Conservation (phyloP, 495 filamentous ascomycete species). For the Aspergillus sparsus region DNA sequence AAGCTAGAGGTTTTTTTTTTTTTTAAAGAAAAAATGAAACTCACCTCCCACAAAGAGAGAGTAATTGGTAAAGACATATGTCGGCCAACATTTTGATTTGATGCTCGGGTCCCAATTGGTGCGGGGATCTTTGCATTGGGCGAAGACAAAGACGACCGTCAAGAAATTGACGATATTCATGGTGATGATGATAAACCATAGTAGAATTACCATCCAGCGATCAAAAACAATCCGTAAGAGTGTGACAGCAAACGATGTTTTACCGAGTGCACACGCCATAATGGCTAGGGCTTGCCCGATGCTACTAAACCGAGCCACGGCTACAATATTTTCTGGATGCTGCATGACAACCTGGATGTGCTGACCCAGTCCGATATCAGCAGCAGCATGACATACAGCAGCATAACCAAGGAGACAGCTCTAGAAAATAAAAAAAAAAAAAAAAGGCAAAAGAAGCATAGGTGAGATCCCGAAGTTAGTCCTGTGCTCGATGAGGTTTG, state of each 20-base stretch:
- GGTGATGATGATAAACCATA: slow-evolving; percentile 32
- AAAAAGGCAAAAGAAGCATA: no score
- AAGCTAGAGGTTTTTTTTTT: no score
- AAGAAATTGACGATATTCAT: slow-evolving; percentile 31
- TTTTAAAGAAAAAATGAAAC: background rate
- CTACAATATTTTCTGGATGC: slow-evolving; percentile 23
- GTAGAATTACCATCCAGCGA: slow-evolving; percentile 23
- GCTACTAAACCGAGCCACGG: slow-evolving; percentile 21
- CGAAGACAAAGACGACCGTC: slow-evolving; percentile 25
- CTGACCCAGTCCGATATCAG: slow-evolving; percentile 21
- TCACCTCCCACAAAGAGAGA: slow-evolving; percentile 28
- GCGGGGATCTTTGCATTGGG: slow-evolving; percentile 25
- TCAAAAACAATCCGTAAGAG: slow-evolving; percentile 27
- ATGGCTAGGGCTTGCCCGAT: slow-evolving; percentile 20
- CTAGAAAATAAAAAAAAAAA: slow-evolving; percentile 12
- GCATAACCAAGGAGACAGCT: slow-evolving; percentile 27
- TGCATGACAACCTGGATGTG: slow-evolving; percentile 23
- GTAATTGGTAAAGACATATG: slow-evolving; percentile 22
- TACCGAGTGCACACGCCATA: slow-evolving; percentile 28
- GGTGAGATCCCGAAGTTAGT: background rate
- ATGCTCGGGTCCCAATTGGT: slow-evolving; percentile 25
- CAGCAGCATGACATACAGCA: slow-evolving; percentile 28
- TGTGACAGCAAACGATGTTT: slow-evolving; percentile 32
- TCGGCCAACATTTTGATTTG: slow-evolving; percentile 28
- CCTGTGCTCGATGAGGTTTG: background rate